Percentiles rank a stretch among this genome's conserved stretches.
phyloP scores from a whole-genome alignment of 495 filamentous ascomycete species.

The Antarctomyces pellizariae region DNA sequence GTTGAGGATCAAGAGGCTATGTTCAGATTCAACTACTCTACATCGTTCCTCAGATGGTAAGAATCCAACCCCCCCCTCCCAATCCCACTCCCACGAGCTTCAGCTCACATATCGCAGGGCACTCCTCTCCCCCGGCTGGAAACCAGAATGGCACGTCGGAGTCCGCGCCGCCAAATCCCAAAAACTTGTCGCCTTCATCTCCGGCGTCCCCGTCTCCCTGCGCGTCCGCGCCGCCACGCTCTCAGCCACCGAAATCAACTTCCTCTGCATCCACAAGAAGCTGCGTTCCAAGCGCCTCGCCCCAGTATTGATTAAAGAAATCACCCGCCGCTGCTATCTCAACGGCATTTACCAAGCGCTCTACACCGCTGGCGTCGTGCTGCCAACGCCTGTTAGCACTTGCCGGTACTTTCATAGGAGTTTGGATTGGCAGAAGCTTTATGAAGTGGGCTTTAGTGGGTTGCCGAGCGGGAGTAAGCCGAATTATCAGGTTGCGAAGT shows the following conservation, averaged over 20 bases:
- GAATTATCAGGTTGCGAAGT: conserved; percentile 54
- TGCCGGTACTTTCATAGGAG: conserved; percentile 88
- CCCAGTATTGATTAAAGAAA: conserved; percentile 88
- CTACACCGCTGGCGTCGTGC: conserved; percentile 75
- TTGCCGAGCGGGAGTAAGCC: conserved; percentile 63
- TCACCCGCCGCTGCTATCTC: conserved; percentile 72
- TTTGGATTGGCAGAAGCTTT: conserved; percentile 84
- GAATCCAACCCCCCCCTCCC: conserved; percentile 6
- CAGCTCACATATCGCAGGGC: conserved; percentile 35
- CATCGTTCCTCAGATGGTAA: conserved; percentile 71
- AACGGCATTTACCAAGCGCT: conserved; percentile 77
- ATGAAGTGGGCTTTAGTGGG: conserved; percentile 77
- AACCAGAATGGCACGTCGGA: conserved; percentile 83
- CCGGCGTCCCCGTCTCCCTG: conserved; percentile 61
- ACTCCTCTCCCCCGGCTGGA: conserved; percentile 86
- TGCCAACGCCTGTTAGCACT: conserved; percentile 76
- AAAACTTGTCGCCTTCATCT: conserved; percentile 86
- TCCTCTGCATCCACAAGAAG: conserved; percentile 95
- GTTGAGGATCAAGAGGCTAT: conserved; percentile 91
- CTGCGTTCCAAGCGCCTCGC: conserved; percentile 77
- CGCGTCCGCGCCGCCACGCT: conserved; percentile 55
- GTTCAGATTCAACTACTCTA: conserved; percentile 91
- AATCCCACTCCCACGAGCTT: conserved; percentile 4
- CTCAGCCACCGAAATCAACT: conserved; percentile 81
- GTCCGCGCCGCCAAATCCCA: conserved; percentile 54